A percentile compares a stretch with the other conserved stretches of the same genome.
phyloP scores from a whole-genome alignment of 805 yeast species.

The Torulaspora maleeae region DNA sequence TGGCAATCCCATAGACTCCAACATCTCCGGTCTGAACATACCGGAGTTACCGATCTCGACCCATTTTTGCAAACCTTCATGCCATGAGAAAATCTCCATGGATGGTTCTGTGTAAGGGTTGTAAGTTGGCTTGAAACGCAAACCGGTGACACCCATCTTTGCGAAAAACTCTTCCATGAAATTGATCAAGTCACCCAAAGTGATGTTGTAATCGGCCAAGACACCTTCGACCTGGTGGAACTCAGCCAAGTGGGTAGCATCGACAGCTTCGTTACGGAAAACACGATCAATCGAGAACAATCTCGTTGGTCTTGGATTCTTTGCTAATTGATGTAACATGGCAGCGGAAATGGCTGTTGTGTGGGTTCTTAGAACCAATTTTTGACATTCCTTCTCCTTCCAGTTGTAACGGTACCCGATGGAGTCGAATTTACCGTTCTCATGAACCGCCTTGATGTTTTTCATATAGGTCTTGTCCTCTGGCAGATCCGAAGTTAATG shows the following conservation, averaged over 20 bases:
- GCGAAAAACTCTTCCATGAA: constrained; percentile 97
- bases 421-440: constrained; percentile 86
- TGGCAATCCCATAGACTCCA: constrained; percentile 97
- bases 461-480: constrained; percentile 74
- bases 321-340: constrained; percentile 82
- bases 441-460: constrained; percentile 77
- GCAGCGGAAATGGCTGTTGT: constrained; percentile 91
- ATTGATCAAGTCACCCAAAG: constrained; percentile 93
- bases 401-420: constrained; percentile 98
- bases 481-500: constrained; percentile 73
- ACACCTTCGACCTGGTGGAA: constrained; percentile 99
- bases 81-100: constrained; percentile 96
- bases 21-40: constrained; percentile 99
- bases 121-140: constrained; percentile 97
- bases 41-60: constrained; percentile 99
- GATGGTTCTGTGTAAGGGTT: constrained; percentile 99
- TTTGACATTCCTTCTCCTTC: constrained; percentile 85
- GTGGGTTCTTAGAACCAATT: constrained; percentile 93
- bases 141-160: constrained; percentile 93
- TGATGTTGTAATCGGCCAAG: constrained; percentile 89
- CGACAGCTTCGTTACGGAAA: constrained; percentile 99
- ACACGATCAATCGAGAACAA: constrained; percentile 96
- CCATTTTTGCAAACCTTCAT: constrained; percentile 91
- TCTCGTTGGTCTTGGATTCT: constrained; percentile 84
- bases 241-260: constrained; percentile 98